Evolutionary conservation across 2,329 filamentous ascomycete genomes (phyloP).

Genomic region (Trichoderma sp.): DNA sequence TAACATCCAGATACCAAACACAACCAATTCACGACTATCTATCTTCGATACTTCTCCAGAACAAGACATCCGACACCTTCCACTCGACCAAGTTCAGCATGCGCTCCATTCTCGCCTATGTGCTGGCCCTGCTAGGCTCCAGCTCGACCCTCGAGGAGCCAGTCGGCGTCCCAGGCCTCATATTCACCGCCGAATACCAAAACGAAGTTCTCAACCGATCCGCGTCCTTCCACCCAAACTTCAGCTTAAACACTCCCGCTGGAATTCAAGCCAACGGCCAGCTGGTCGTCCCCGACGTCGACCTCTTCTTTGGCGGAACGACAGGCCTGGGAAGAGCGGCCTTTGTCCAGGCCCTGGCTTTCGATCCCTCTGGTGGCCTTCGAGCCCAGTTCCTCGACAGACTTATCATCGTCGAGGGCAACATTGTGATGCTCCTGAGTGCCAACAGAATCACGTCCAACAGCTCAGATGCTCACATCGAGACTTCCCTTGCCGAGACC

Average conservation of each 20-base stretch:
- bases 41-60: background rate
- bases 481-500: constrained; percentile 11
- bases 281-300: background rate
- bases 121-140: constrained; percentile 1
- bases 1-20: too few species aligned
- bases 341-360: background rate
- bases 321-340: background rate
- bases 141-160: constrained; percentile 7
- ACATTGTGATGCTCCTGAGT: background rate
- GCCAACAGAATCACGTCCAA: constrained; percentile 9
- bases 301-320: background rate
- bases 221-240: constrained; percentile 7
- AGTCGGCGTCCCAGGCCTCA: constrained; percentile 1
- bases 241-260: constrained; percentile 1
- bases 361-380: background rate
- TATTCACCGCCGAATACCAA: background rate
- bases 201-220: background rate
- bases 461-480: background rate
- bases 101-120: constrained; percentile 2
- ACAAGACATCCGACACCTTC: too few species aligned
- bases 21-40: background rate
- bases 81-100: background rate
- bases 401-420: constrained; percentile 13
- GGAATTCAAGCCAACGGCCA: background rate
- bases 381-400: constrained; percentile 14